These are phyloP conservation scores for Cadophora sp. DNA, from an alignment of 2,329 filamentous ascomycete species.

Conservation along the genomic window DNA sequence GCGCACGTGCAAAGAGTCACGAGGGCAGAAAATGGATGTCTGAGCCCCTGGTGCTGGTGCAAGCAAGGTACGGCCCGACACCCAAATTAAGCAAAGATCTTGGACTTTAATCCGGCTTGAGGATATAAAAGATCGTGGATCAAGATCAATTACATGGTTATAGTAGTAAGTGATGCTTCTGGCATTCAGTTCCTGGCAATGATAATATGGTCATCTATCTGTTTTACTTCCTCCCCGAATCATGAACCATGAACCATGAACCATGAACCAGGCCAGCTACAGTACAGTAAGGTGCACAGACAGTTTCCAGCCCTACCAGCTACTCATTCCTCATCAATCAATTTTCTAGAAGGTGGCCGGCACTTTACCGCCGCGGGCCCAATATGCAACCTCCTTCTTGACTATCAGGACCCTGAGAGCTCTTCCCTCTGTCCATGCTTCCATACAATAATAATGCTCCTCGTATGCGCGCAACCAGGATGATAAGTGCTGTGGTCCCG, in stretches of 20 bases:
- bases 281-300: too few relatives aligned
- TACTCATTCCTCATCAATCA: conserved; percentile 1
- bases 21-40: not conserved
- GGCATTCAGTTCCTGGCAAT: not conserved
- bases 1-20: not conserved
- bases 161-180: not conserved
- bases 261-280: not conserved
- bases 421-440: not conserved
- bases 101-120: not conserved
- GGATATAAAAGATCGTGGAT: not conserved
- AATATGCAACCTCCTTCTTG: conserved; percentile 16
- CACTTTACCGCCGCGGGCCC: conserved; percentile 12
- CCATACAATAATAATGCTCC: not conserved
- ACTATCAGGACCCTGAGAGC: not conserved
- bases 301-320: not conserved
- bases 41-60: not conserved
- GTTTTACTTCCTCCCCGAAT: not conserved
- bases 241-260: not conserved
- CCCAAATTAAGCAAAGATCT: not conserved
- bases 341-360: conserved; percentile 12
- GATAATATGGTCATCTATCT: too few relatives aligned
- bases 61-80: conserved; percentile 19
- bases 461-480: not conserved
- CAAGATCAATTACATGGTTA: not conserved
- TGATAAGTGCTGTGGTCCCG: not conserved